Evolutionary conservation across 225 moss, liverwort and hornwort genomes (phyloP).

Genomic region (Sphagnum tenellum): DNA sequence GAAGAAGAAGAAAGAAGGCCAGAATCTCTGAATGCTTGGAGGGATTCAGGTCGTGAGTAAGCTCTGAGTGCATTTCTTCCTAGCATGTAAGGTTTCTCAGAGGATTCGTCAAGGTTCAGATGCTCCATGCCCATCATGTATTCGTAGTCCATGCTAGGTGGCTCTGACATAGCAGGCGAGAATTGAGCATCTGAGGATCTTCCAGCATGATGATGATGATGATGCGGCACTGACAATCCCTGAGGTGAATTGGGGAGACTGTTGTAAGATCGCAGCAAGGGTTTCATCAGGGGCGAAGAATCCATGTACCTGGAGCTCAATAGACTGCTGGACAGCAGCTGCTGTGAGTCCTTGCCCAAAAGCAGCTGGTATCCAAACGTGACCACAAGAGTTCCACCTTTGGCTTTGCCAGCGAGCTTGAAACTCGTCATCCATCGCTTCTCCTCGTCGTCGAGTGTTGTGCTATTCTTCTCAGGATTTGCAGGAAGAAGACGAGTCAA

Average conservation of each 20-base stretch:
- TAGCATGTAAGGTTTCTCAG: conserved; percentile 3
- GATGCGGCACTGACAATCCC: conserved; percentile 15
- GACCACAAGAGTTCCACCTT: conserved; percentile 76
- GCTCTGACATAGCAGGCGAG: conserved; percentile 71
- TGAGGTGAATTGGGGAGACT: conserved; percentile 61
- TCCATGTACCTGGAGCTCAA: conserved; percentile 11
- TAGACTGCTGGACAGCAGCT: conserved; percentile 20
- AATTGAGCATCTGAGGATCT: conserved; percentile 24
- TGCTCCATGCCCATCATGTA: conserved; percentile 80
- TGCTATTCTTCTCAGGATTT: neutral
- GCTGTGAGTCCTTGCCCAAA: conserved; percentile 44
- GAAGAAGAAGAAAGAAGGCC: no score
- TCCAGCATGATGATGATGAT: conserved; percentile 1
- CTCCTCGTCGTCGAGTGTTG: conserved; percentile 34
- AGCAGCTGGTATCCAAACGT: conserved; percentile 67
- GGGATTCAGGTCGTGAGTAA: conserved; percentile 9
- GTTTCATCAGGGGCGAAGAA: conserved; percentile 36
- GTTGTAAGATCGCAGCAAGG: conserved; percentile 39
- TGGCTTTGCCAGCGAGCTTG: conserved; percentile 75
- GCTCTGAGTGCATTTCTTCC: conserved; percentile 13
- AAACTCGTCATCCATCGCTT: conserved; percentile 81
- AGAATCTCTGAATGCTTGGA: neutral
- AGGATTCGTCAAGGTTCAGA: conserved; percentile 69
- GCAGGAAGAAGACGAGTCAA: conserved; percentile 66
- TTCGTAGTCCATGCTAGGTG: conserved; percentile 15